These are phyloP conservation scores for Aphanomyces euteiches DNA, from an alignment of 352 stramenopile genomes.

Conservation along the genomic window DNA sequence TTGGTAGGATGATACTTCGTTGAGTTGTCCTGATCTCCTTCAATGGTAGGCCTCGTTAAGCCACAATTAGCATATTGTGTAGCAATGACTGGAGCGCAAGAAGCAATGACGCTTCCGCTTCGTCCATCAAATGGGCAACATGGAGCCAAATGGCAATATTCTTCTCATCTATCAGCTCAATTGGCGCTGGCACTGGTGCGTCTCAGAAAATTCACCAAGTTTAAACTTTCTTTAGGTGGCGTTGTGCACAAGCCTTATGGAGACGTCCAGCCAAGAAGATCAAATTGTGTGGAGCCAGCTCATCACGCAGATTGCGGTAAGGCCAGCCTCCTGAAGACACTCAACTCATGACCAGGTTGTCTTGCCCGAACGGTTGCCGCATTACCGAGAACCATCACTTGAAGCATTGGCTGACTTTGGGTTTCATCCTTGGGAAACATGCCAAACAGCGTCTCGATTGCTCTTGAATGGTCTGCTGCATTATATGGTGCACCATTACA, in stretches of 20 bases:
- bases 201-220: slow-evolving; percentile 59
- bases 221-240: slow-evolving; percentile 61
- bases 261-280: slow-evolving; percentile 76
- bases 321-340: background rate
- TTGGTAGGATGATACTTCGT: background rate
- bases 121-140: slow-evolving; percentile 41
- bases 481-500: background rate
- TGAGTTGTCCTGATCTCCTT: slow-evolving; percentile 15
- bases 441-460: slow-evolving; percentile 61
- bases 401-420: slow-evolving; percentile 69
- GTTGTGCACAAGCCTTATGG: slow-evolving; percentile 80
- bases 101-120: slow-evolving; percentile 66
- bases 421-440: slow-evolving; percentile 74
- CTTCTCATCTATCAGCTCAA: slow-evolving; percentile 10
- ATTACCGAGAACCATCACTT: slow-evolving; percentile 66
- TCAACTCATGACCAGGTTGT: slow-evolving; percentile 37
- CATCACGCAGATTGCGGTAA: slow-evolving; percentile 70
- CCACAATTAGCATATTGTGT: slow-evolving; percentile 60
- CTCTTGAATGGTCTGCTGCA: slow-evolving; percentile 45
- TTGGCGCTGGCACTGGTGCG: slow-evolving; percentile 25
- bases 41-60: slow-evolving; percentile 46
- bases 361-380: slow-evolving; percentile 61
- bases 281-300: slow-evolving; percentile 83
- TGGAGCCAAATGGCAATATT: slow-evolving; percentile 30
- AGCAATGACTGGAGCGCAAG: slow-evolving; percentile 54